These are phyloP conservation scores for Arthrocladium fulminans DNA, from an alignment of 2,329 filamentous ascomycete species.

Conservation along the genomic window DNA sequence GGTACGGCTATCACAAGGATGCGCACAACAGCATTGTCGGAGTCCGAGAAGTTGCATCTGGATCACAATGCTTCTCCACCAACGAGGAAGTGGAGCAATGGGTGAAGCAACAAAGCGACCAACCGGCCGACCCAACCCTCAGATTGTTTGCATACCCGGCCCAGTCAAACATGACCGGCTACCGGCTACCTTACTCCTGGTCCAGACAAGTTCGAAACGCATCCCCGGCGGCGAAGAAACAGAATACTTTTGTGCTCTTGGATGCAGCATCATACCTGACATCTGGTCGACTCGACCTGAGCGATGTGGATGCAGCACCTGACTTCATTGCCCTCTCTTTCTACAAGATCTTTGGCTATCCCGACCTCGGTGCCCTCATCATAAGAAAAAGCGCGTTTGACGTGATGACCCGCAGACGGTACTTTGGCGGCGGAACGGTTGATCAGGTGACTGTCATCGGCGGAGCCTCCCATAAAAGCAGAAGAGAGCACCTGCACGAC, in stretches of 20 bases:
- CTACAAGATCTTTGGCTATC: constrained; percentile 61
- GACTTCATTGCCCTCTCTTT: constrained; percentile 55
- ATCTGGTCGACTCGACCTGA: constrained; percentile 50
- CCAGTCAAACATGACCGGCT: constrained; percentile 62
- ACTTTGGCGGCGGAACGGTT: constrained; percentile 61
- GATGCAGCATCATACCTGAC: constrained; percentile 59
- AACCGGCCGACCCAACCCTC: constrained; percentile 19
- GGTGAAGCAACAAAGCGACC: constrained; percentile 35
- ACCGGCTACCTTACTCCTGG: constrained; percentile 51
- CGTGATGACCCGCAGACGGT: constrained; percentile 56
- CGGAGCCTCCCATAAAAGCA: constrained; percentile 73
- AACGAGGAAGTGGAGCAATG: constrained; percentile 57
- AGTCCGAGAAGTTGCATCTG: constrained; percentile 61
- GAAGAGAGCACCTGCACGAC: constrained; percentile 56
- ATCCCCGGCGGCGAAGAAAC: constrained; percentile 9
- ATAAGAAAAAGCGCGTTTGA: constrained; percentile 49
- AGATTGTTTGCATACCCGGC: constrained; percentile 56
- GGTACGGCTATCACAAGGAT: constrained; percentile 73
- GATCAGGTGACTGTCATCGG: constrained; percentile 71
- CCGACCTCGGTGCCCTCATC: constrained; percentile 53
- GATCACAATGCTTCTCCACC: constrained; percentile 53
- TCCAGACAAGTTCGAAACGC: constrained; percentile 12
- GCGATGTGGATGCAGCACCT: constrained; percentile 45
- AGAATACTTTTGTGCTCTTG: constrained; percentile 41
- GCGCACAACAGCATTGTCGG: constrained; percentile 82